Conservation (phyloP, 345 rosid species). For the Corchorus capsularis region DNA sequence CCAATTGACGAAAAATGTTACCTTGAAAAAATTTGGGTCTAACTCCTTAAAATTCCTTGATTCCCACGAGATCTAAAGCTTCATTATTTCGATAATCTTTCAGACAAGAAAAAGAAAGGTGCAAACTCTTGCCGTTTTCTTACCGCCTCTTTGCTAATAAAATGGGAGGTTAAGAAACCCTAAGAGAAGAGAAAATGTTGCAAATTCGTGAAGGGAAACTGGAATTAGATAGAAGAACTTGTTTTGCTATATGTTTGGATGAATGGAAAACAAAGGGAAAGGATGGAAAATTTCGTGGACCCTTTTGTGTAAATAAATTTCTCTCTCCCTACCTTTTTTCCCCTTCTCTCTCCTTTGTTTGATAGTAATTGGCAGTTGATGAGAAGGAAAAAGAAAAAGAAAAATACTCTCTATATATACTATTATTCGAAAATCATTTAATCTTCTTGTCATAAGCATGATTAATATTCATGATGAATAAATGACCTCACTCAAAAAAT, state of each 20-base stretch:
- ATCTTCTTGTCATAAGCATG: too few species aligned
- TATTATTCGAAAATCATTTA: too few species aligned
- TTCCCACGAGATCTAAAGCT: slow-evolving; percentile 8
- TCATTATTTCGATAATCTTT: neutral
- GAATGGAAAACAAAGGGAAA: slow-evolving; percentile 10
- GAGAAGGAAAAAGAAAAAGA: neutral
- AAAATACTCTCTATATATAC: too few species aligned
- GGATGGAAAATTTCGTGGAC: neutral
- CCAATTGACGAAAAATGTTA: slow-evolving; percentile 12
- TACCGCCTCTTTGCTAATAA: slow-evolving; percentile 1
- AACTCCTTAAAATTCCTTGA: slow-evolving; percentile 11
- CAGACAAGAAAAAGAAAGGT: neutral
- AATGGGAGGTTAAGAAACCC: slow-evolving; percentile 13
- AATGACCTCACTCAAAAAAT: too few species aligned
- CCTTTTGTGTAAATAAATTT: neutral
- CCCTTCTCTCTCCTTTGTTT: neutral
- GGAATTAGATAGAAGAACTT: neutral
- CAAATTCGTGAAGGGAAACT: neutral
- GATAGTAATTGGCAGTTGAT: neutral
- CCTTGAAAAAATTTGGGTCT: neutral
- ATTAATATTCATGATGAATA: too few species aligned
- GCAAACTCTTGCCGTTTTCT: neutral
- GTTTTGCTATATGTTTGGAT: slow-evolving; percentile 11
- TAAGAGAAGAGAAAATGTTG: neutral
- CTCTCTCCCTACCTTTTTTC: neutral